A percentile compares a stretch with the other conserved stretches of the same genome.
Conservation (phyloP, 2,329 filamentous ascomycete genomes). For the Penicillium vulpinum region DNA sequence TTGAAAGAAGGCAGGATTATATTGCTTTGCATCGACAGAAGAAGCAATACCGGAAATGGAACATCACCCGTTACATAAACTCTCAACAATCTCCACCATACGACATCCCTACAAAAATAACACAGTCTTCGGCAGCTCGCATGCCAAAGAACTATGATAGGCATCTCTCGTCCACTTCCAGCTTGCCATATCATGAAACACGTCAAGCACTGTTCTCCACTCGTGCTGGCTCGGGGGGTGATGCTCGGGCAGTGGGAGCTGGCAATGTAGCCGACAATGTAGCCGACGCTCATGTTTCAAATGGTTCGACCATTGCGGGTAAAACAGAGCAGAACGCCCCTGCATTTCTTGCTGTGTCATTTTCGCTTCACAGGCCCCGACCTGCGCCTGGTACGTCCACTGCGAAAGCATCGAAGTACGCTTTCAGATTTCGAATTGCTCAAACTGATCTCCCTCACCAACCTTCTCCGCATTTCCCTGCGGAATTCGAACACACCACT, state of each 20-base stretch:
- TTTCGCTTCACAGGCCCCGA: not conserved
- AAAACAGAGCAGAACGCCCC: not conserved
- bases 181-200: not conserved
- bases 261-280: not conserved
- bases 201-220: not conserved
- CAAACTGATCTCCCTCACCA: not conserved
- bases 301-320: not conserved
- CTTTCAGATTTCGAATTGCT: not conserved
- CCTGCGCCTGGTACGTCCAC: not conserved
- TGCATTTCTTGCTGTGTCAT: not conserved
- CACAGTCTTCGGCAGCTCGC: not conserved
- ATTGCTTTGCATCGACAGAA: conserved; percentile 13
- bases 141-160: conserved; percentile 3
- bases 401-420: not conserved
- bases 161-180: conserved; percentile 4
- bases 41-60: conserved; percentile 22
- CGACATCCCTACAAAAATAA: conserved; percentile 9
- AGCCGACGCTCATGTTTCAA: not conserved
- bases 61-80: conserved; percentile 1
- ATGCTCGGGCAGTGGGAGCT: not conserved
- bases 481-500: not conserved
- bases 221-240: not conserved
- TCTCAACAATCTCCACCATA: conserved; percentile 9
- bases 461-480: conserved; percentile 1
- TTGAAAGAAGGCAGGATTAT: conserved; percentile 18